phyloP scores from a whole-genome alignment of 352 stramenopile genomes.

The Globisporangium apiculatum region DNA sequence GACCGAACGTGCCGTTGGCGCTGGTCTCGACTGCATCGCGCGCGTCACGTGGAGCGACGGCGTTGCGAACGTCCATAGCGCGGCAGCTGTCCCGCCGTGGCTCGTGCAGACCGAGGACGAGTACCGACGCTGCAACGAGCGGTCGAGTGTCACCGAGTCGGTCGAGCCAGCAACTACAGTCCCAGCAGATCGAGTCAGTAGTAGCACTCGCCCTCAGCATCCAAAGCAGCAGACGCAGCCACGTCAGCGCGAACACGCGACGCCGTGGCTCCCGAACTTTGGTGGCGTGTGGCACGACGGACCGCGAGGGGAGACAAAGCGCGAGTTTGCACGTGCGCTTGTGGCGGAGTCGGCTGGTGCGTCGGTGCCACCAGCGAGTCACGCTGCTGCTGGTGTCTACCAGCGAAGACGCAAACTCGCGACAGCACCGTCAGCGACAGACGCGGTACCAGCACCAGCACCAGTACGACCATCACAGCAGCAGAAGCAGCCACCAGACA shows the following conservation, averaged over 20 bases:
- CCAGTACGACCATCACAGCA: not conserved
- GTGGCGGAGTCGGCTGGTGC: not conserved
- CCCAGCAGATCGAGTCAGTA: not conserved
- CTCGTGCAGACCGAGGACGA: constrained; percentile 66
- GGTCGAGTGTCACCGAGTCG: constrained; percentile 4
- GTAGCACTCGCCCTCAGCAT: not conserved
- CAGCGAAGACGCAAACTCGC: constrained; percentile 2
- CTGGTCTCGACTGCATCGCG: constrained; percentile 36
- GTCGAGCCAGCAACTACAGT: no score
- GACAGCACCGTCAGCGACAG: not conserved
- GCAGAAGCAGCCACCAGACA: not conserved
- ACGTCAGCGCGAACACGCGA: not conserved
- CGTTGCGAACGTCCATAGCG: constrained; percentile 55
- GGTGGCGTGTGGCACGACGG: constrained; percentile 72
- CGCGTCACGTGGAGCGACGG: constrained; percentile 27
- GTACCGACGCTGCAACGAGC: constrained; percentile 51
- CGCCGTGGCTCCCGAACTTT: constrained; percentile 71
- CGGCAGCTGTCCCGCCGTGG: constrained; percentile 57
- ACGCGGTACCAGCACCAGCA: not conserved
- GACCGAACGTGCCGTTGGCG: constrained; percentile 35
- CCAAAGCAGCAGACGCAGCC: constrained; percentile 7
- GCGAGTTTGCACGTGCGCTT: constrained; percentile 32
- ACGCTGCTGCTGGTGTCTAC: not conserved
- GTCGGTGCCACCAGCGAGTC: constrained; percentile 3
- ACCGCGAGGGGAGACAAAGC: constrained; percentile 46